phyloP scores from a whole-genome alignment of 73 alveolate species.

The Paramecium pentaurelia region DNA sequence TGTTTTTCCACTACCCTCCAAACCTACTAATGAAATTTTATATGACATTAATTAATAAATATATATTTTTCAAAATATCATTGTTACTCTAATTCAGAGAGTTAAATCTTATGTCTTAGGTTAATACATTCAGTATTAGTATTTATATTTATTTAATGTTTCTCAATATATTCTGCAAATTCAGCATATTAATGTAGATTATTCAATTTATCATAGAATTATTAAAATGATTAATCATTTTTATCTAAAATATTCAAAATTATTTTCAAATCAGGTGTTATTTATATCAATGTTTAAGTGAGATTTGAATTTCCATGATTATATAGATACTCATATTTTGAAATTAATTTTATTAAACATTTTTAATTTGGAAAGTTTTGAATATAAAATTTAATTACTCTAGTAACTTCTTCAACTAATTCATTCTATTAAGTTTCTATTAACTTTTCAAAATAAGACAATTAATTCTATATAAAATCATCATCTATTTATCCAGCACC shows the following conservation, averaged over 20 bases:
- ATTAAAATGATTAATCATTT: neutral
- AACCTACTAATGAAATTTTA: conserved; percentile 50
- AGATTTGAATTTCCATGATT: neutral
- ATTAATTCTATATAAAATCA: neutral
- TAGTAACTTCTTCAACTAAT: neutral
- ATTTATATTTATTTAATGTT: neutral
- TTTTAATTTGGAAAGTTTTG: neutral
- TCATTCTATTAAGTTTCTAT: neutral
- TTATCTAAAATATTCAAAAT: neutral
- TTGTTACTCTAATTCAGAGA: neutral
- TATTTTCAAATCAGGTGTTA: neutral
- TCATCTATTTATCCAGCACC: neutral
- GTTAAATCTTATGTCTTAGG: neutral
- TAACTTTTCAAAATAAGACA: neutral
- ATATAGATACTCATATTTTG: neutral
- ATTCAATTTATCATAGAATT: neutral
- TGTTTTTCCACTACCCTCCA: conserved; percentile 59
- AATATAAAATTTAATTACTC: neutral
- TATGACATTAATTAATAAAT: conserved; percentile 7
- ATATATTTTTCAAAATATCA: neutral
- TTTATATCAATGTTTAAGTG: neutral
- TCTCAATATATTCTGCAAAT: neutral
- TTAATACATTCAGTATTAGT: no score
- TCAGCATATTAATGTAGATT: neutral
- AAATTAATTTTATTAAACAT: neutral